Evolutionary conservation across 768 basidiomycete species (phyloP), one percentile per base, ranked within the genome.

Genomic region (Dacryopinax primogenitus): DNA sequence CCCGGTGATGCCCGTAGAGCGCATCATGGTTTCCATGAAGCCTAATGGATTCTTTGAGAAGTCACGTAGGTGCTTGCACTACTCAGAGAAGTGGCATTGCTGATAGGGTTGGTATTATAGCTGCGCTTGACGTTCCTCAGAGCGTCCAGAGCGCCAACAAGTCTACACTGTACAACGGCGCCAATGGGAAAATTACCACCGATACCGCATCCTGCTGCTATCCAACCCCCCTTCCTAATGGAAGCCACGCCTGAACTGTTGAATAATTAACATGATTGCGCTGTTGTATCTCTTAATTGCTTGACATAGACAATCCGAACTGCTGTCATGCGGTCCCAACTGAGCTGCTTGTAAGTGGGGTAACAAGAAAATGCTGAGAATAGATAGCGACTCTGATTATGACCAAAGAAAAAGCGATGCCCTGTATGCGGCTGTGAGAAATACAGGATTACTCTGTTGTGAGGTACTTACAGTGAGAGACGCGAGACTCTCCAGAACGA

Each of bases 41-140:
- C 51, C 51, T 9, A 58, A 58, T 32, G 51, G 51, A 11, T 58
- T 58, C 51, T 58, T 58, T 18, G 51, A 58, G 4, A 58, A 37
- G 67, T 69, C 33, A 15, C 28, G 16, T 67, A 37, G 13, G 21
- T 32, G 30, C 35, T 34, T 18, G 64, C 30, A 39, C 37, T 34
- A 23, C 64, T 30, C 64, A 66, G 41, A 63, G 64, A n/a, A 15
- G 33, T 26, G 34, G 39, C 2, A 64, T 66, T 13, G 67, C 41
- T n/a, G 64, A 66, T 51, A 30, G 51, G n/a, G 63, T 63, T n/a
- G 64, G 66, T 51, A 39, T 47, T 34, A 63, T 65, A 12, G 71
- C 72, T 9, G 68, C 69, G 1, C 69, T 71, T 30, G 72, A 73
- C 45, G 69, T 72, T 30, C 72, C 72, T 13, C 47, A 61, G 1